Base-by-base conservation (phyloP, 2,329 filamentous ascomycete genomes). In the Hymenoscyphus infarciens region DNA sequence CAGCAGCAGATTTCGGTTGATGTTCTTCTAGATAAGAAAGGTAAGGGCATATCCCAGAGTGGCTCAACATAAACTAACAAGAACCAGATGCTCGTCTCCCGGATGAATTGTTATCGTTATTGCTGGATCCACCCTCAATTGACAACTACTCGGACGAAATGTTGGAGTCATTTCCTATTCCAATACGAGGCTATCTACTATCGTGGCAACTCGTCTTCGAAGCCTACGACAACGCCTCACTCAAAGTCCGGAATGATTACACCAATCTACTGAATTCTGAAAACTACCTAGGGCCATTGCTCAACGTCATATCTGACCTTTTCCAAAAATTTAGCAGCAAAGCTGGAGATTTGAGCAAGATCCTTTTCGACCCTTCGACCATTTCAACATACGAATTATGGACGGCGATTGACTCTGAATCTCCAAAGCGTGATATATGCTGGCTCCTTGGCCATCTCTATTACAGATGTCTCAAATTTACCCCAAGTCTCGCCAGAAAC, bases 141-240 rank as follows among this genome's bases (percentile, higher is more conserved):
- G 83, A 89, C n/a, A 80, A 81, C 13, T 84, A 92, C 55, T 80
- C 83, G 0, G 86, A 90, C 56, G 83, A 88, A 8, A 79, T 83
- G 39, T 85, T 92, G 25, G 82, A 87, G 5, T 80, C 84, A 16
- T 89, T 93, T 69, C 92, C 92, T 11, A 78, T 85, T 0, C 73
- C 83, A 0, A 80, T 97, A 56, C 86, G 92, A 59, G 86, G 88
- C 10, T 99, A 97, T 71, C 81, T 99, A 2, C 80, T 97, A 31
- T 90, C 91, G 11, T 99, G 95, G 95, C 85, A 91, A 66, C 81
- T 98, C 1, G 82, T 97, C 0, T 98, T 96, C 72, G 92, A 96
- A 69, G 88, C 94, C 54, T 96, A 94, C 72, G 80, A 81, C 19
- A 85, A 87, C 22, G 87, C 92, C 13, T 91, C 93, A 0, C 88